Conservation (phyloP, 2,329 filamentous ascomycete genomes). For the Xylaria digitata region DNA sequence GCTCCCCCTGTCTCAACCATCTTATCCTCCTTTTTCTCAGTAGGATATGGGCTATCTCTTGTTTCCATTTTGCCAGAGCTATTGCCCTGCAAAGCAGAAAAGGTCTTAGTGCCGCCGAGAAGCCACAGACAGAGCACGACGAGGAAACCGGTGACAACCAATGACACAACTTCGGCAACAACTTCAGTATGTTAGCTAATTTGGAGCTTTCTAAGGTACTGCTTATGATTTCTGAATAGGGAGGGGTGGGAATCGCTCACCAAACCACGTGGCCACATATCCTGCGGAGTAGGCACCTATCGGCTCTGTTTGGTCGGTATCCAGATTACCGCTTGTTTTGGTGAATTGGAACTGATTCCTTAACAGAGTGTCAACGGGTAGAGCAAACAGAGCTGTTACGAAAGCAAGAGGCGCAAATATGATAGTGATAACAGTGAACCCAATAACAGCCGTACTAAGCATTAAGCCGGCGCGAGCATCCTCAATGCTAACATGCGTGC, state of each 20-base stretch:
- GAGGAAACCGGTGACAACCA: constrained; percentile 11
- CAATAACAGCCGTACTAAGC: constrained; percentile 27
- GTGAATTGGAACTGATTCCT: constrained; percentile 16
- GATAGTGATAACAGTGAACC: constrained; percentile 34
- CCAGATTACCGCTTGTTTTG: background rate
- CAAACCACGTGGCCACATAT: constrained; percentile 24
- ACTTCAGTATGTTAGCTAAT: background rate
- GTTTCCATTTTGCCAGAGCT: no score
- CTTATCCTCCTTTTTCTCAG: no score
- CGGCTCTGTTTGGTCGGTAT: background rate
- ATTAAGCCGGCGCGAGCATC: constrained; percentile 19
- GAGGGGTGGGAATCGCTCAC: background rate
- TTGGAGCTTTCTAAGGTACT: no score
- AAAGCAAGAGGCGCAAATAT: constrained; percentile 34
- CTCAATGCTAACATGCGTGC: constrained; percentile 22
- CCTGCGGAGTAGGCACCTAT: constrained; percentile 10
- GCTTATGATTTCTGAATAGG: background rate
- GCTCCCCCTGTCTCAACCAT: no score
- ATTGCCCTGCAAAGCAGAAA: background rate
- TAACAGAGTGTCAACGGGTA: constrained; percentile 22
- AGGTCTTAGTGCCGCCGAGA: constrained; percentile 8
- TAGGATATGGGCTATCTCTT: no score
- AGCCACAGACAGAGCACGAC: constrained; percentile 20
- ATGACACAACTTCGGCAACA: constrained; percentile 4
- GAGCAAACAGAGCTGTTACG: constrained; percentile 26